phyloP scores from a whole-genome alignment of 371 early-diverging fungal species.

The Mucor mucedo region DNA sequence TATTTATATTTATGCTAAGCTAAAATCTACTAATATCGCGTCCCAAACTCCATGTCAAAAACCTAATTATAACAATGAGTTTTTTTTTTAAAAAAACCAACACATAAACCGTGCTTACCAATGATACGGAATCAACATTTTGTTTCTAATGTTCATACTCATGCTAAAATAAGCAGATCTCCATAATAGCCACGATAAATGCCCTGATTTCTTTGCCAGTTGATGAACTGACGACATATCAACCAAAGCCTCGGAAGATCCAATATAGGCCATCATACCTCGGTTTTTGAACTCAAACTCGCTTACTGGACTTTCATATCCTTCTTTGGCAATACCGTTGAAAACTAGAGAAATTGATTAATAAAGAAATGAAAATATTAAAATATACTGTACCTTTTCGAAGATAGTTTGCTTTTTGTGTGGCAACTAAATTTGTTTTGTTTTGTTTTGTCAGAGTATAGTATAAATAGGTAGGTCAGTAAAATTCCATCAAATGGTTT shows the following conservation, averaged over 20 bases:
- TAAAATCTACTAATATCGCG: slow-evolving; percentile 54
- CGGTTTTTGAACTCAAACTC: slow-evolving; percentile 47
- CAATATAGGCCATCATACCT: slow-evolving; percentile 62
- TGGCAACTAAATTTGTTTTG: slow-evolving; percentile 56
- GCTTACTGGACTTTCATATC: slow-evolving; percentile 23
- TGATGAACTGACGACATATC: slow-evolving; percentile 52
- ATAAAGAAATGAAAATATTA: not conserved
- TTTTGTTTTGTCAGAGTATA: not conserved
- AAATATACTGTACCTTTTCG: slow-evolving; percentile 38
- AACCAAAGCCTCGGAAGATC: slow-evolving; percentile 57
- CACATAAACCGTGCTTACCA: slow-evolving; percentile 16
- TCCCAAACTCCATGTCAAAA: slow-evolving; percentile 69
- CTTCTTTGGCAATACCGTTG: slow-evolving; percentile 42
- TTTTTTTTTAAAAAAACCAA: not conserved
- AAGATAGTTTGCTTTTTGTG: slow-evolving; percentile 76
- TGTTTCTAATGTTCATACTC: slow-evolving; percentile 76
- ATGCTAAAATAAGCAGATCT: slow-evolving; percentile 78
- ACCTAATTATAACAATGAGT: slow-evolving; percentile 44
- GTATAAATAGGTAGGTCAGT: not conserved
- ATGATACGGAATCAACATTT: slow-evolving; percentile 64
- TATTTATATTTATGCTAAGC: not conserved
- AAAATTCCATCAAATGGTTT: not conserved
- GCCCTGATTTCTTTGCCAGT: slow-evolving; percentile 55
- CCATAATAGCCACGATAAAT: slow-evolving; percentile 76
- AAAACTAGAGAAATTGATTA: slow-evolving; percentile 12